Evolutionary conservation across 805 yeast genomes (phyloP), one percentile per base, ranked within the genome.

Genomic region (Myxozyma neotropica): DNA sequence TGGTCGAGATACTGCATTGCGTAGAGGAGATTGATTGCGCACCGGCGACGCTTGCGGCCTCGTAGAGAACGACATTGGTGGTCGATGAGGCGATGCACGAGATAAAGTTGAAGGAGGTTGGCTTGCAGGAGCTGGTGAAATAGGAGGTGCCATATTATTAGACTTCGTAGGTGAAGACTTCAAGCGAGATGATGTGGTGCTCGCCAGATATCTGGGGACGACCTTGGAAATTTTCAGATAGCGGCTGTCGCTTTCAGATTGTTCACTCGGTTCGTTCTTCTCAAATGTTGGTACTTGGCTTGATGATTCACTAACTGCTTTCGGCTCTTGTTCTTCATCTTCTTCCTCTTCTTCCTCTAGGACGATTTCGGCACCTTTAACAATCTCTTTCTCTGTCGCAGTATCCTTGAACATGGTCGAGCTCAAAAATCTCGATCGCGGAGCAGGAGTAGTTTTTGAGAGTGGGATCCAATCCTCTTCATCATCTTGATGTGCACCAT

Each of bases 401-500:
- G 40, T n/a, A 33, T 43, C 36, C n/a, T 29, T 51, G 23, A 38
- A 40, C 8, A 43, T 19, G 6, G 51, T 3, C 10, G 44, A 48
- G 3, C 23, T 21, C 8, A 50, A 48, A 40, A 40, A 54, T 12
- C 64, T 33, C 12, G 65, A 57, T 2, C 27, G 21, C 3, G 62
- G 59, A 31, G 62, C 65, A 3, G 62, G 65, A 12, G 65, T 61
- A n/a, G 62, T 44, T 39, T 50, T 61, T 6, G 65, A 50, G 23
- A 61, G 45, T n/a, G 68, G 68, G 24, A 64, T 31, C 68, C 67
- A 65, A 40, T 65, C 68, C 23, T 64, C 67, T 17, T 65, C 67
- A 15, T 47, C 54, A 19, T 47, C 51, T 23, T 31, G 51, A 19
- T 31, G 21, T 23, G 52, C 7, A 7, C 31, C 13, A 35, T 43